Percentiles rank a stretch among this genome's conserved stretches.
Evolutionary conservation across 495 filamentous ascomycete species (phyloP).

Genomic region (Aspergillus olivimuriae): DNA sequence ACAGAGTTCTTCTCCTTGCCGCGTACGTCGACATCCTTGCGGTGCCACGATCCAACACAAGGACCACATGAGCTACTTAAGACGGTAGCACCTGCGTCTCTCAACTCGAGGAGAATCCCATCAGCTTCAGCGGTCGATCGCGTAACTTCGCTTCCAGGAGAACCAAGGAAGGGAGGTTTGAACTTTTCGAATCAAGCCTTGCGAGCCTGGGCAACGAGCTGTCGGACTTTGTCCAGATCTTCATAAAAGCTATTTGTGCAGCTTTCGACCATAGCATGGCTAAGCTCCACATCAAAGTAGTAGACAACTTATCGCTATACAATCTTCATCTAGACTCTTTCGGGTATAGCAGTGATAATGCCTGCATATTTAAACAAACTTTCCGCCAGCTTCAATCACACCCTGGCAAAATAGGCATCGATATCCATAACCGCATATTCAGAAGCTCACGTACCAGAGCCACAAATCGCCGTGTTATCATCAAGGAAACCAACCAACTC

Average conservation of each 20-base stretch:
- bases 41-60: slow-evolving; percentile 69
- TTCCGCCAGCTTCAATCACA: slow-evolving; percentile 8
- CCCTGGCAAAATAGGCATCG: slow-evolving; percentile 2
- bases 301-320: too few relatives aligned
- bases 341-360: too few relatives aligned
- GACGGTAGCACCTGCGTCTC: slow-evolving; percentile 79
- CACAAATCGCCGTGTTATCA: slow-evolving; percentile 13
- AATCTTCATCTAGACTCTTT: too few relatives aligned
- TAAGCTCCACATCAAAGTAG: too few relatives aligned
- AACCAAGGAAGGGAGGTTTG: slow-evolving; percentile 72
- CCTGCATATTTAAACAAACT: too few relatives aligned
- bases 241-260: slow-evolving; percentile 94
- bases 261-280: slow-evolving; percentile 50
- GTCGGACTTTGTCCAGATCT: slow-evolving; percentile 77
- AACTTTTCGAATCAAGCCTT: slow-evolving; percentile 64
- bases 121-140: slow-evolving; percentile 76
- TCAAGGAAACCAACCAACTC: slow-evolving; percentile 8
- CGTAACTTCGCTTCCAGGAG: slow-evolving; percentile 84
- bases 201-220: slow-evolving; percentile 80
- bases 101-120: slow-evolving; percentile 75
- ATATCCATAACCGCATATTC: slow-evolving; percentile 8
- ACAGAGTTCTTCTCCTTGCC: slow-evolving; percentile 80
- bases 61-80: slow-evolving; percentile 79
- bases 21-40: slow-evolving; percentile 70
- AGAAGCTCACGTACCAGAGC: slow-evolving; percentile 8